Conservation (phyloP, 164 flowering plant species). For the Platanus orientalis region DNA sequence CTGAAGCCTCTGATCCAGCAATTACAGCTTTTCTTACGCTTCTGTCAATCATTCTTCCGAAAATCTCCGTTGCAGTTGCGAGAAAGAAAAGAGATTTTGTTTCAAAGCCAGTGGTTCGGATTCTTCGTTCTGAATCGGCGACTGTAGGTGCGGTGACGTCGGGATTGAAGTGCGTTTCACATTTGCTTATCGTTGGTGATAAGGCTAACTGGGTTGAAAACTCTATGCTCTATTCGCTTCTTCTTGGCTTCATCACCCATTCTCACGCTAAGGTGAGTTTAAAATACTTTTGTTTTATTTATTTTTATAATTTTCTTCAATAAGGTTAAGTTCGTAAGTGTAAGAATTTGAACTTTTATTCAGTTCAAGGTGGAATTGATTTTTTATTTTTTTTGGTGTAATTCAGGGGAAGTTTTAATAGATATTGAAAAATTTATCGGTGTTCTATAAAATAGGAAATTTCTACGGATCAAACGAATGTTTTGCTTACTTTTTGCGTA, state of each 20-base stretch:
- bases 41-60: constrained; percentile 41
- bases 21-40: constrained; percentile 50
- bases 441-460: background rate
- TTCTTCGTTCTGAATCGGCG: constrained; percentile 22
- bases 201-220: constrained; percentile 44
- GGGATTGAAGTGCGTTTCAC: constrained; percentile 55
- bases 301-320: background rate
- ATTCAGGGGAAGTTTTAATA: no score
- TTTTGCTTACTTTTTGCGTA: background rate
- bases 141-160: constrained; percentile 27
- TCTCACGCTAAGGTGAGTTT: constrained; percentile 52
- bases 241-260: constrained; percentile 52
- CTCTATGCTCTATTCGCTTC: constrained; percentile 34
- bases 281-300: background rate
- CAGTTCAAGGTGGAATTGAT: no score
- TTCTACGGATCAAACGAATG: background rate
- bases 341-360: no score
- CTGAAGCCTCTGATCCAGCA: constrained; percentile 29
- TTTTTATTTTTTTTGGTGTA: no score
- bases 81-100: constrained; percentile 37
- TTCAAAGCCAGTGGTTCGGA: constrained; percentile 29
- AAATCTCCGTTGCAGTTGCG: constrained; percentile 38
- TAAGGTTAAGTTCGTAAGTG: background rate
- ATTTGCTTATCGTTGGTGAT: constrained; percentile 38
- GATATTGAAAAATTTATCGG: no score